Evolutionary conservation across 1,284 basidiomycete genomes (phyloP).

Genomic region (Trametes versicolor): DNA sequence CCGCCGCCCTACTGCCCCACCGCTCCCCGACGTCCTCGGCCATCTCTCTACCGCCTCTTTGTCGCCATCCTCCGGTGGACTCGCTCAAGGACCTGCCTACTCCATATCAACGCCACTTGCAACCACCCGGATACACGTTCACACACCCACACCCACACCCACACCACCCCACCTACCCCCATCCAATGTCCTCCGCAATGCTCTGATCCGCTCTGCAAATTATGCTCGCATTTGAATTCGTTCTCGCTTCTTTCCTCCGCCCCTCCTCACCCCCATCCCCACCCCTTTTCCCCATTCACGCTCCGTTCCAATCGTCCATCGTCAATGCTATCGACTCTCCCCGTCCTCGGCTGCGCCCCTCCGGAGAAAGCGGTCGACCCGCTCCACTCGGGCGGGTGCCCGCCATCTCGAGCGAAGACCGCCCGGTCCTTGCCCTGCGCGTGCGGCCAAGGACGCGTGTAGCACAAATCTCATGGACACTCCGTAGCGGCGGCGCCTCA

Average conservation of each 20-base stretch:
- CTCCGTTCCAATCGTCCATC: constrained; percentile 2
- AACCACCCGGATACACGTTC: background rate
- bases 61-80: too few relatives aligned
- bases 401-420: constrained; percentile 21
- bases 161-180: background rate
- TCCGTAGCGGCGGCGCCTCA: background rate
- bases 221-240: constrained; percentile 9
- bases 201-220: constrained; percentile 18
- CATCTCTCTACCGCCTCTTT: background rate
- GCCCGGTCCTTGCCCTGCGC: background rate
- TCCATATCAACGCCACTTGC: background rate
- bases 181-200: background rate
- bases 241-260: background rate
- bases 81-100: background rate
- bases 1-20: background rate
- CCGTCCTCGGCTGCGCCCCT: background rate
- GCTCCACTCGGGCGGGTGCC: constrained; percentile 20
- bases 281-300: background rate
- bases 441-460: background rate
- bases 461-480: background rate
- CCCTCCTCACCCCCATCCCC: background rate
- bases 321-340: constrained; percentile 5
- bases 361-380: constrained; percentile 2
- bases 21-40: background rate
- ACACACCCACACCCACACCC: background rate